phyloP scores from a whole-genome alignment of 2,329 filamentous ascomycete genomes.

The Lasiodiplodia sp. region DNA sequence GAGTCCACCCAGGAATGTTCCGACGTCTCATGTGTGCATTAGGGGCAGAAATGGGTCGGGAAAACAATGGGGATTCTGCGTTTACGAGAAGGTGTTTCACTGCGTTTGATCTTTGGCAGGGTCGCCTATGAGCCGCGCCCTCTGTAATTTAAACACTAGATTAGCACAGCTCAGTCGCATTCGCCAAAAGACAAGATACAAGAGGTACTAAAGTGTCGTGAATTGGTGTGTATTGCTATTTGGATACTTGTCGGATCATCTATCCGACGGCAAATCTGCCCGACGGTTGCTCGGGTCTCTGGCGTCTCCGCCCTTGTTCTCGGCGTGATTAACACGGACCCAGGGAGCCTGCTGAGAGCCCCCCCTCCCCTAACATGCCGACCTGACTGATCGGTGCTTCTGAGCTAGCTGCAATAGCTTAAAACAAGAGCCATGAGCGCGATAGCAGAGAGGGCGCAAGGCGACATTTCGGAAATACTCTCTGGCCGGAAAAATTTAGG shows the following conservation, averaged over 20 bases:
- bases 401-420: background rate
- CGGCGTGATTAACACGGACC: background rate
- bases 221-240: background rate
- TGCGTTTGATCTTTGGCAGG: constrained; percentile 6
- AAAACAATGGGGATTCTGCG: constrained; percentile 7
- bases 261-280: background rate
- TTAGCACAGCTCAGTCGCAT: background rate
- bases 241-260: background rate
- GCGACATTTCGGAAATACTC: background rate
- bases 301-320: background rate
- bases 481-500: background rate
- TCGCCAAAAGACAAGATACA: background rate
- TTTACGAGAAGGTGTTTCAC: constrained; percentile 16
- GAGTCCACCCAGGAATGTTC: background rate
- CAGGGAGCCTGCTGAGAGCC: background rate
- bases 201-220: too few species aligned
- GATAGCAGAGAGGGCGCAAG: background rate
- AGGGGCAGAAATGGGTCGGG: background rate
- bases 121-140: constrained; percentile 2
- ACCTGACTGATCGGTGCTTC: background rate
- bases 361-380: background rate
- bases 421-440: background rate
- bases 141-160: background rate
- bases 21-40: constrained; percentile 1
- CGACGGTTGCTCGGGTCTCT: background rate